Base-by-base conservation (phyloP, 805 yeast species). In the Wickerhamomyces xylosicus region DNA sequence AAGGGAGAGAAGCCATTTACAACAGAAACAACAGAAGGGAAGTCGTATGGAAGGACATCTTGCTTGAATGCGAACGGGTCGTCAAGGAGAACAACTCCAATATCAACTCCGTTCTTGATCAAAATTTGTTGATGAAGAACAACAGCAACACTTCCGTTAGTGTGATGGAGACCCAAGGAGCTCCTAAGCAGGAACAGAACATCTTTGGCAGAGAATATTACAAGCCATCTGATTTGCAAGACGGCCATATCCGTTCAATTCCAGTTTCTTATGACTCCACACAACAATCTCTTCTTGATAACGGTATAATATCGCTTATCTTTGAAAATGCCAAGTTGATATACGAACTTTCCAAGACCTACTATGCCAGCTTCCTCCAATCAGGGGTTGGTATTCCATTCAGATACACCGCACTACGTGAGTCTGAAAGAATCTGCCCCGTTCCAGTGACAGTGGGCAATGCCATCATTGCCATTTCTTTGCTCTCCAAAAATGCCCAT, bases 381-480 rank as follows among this genome's bases (percentile, higher is more conserved):
- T 54, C 58, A 3, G 55, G 52, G 1, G 43, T 52, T 38, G 58
- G 57, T n/a, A 41, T 52, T 27, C 57, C 58, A 33, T 52, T 51
- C 36, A 51, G 60, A 48, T 41, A 50, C 27, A 50, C 56, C 4
- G 44, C 46, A 1, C 40, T 41, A 5, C 50, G 58, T 48, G 85
- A 79, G 46, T 72, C 85, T 1, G 76, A 75, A 42, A 67, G 72
- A 18, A 59, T 85, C 29, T 66, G 79, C 2, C 67, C 77, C n/a
- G 68, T 77, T 37, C 77, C 85, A 1, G 72, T 71, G 37, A 82
- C 83, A 1, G 71, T 70, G 40, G 84, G 84, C 5, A 77, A 79
- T 51, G 72, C 85, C 0, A 73, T 80, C 16, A 70, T 80, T 37
- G 67, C 83, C 2, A 54, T 81, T 11, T 61, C 85, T 3, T 68